Base-by-base conservation (phyloP, 2,329 filamentous ascomycete species). In the Pyrenochaeta sp. region DNA sequence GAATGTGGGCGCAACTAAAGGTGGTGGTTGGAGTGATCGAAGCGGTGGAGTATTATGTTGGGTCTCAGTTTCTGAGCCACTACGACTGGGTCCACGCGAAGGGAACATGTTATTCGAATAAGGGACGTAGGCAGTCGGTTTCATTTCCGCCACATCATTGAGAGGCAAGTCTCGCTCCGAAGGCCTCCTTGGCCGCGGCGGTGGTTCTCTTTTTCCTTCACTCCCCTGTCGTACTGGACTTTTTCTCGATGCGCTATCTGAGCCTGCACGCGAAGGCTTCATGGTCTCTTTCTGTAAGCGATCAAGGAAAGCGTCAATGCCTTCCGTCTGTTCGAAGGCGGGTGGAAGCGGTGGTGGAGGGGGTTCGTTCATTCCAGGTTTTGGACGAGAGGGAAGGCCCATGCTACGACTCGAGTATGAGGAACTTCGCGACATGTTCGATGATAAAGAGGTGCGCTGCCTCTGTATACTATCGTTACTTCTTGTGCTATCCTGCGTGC, bases 281-380 rank as follows among this genome's bases (percentile, higher is more conserved):
- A 62, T 66, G 3, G 70, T 71, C 47, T 78, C 74, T 19, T 72
- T 72, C 53, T 79, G 73, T 34, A 79, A 58, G 13, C 73, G 71
- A 36, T 72, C 65, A 13, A 79, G 59, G 51, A 79, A 79, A 13
- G 68, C 71, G 54, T 79, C 77, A 24, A 79, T 78, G 10, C 75
- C 74, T 57, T 77, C 74, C 2, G 62, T 52, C 40, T 69, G 61
- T 22, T 69, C 62, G 36, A 66, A 58, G 13, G 67, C 55, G 34
- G 67, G 56, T 30, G 62, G 64, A 28, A 69, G 58, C 2, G 68
- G 67, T n/a, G 69, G 70, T 39, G 64, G 65, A 32, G 67, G 53
- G 54, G 53, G 42, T 45, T 30, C 53, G 36, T 57, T 60, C 46
- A 58, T 51, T 22, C 61, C 72, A 39, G 30, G 45, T 53, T 68